Conservation (phyloP, 2,329 filamentous ascomycete genomes). For the Ambrosiella xylebori region DNA sequence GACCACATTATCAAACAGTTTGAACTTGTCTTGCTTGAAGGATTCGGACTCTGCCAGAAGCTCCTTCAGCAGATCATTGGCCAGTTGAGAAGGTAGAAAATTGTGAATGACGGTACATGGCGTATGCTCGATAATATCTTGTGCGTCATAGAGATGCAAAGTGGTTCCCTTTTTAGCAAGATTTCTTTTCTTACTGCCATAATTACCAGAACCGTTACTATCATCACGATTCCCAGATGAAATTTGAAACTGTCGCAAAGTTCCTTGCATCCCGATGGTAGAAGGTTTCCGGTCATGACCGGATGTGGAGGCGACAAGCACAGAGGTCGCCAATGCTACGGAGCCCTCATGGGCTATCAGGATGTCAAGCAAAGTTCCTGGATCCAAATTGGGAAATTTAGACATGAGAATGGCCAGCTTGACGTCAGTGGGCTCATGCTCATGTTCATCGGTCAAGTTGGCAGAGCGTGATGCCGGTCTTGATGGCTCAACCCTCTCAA, state of each 20-base stretch:
- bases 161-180: slow-evolving; percentile 41
- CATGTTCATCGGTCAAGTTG: slow-evolving; percentile 19
- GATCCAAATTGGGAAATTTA: slow-evolving; percentile 45
- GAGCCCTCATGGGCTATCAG: slow-evolving; percentile 64
- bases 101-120: slow-evolving; percentile 88
- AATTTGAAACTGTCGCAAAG: slow-evolving; percentile 35
- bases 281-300: neutral
- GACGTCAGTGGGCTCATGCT: slow-evolving; percentile 70
- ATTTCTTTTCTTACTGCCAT: slow-evolving; percentile 7
- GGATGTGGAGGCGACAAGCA: slow-evolving; percentile 15
- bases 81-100: slow-evolving; percentile 56
- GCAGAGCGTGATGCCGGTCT: neutral
- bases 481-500: slow-evolving; percentile 13
- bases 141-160: slow-evolving; percentile 64
- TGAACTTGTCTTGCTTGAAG: slow-evolving; percentile 58
- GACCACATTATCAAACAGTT: slow-evolving; percentile 77
- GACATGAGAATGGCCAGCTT: slow-evolving; percentile 76
- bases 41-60: slow-evolving; percentile 55
- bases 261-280: slow-evolving; percentile 41
- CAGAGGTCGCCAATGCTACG: slow-evolving; percentile 34
- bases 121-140: slow-evolving; percentile 66
- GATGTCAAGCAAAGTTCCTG: slow-evolving; percentile 57
- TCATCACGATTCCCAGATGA: neutral
- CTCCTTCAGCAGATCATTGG: slow-evolving; percentile 58
- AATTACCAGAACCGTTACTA: neutral